Evolutionary conservation across 805 yeast species (phyloP).

Genomic region (Candida koratica): DNA sequence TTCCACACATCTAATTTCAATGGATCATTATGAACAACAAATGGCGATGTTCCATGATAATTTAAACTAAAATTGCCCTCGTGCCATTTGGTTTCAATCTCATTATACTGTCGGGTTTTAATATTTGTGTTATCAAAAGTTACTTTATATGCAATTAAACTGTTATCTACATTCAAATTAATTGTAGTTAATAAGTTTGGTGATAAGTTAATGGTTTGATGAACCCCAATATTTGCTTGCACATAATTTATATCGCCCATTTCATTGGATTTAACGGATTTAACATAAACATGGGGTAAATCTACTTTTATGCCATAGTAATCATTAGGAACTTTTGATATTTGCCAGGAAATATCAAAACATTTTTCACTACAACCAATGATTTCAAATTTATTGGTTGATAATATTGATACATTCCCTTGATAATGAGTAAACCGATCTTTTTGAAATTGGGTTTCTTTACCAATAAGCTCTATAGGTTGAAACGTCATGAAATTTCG

Average conservation of each 20-base stretch:
- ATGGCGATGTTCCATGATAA: constrained; percentile 71
- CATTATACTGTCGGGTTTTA: constrained; percentile 57
- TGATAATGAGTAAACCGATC: background rate
- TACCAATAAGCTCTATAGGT: background rate
- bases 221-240: background rate
- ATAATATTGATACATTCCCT: background rate
- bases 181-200: constrained; percentile 8
- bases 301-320: constrained; percentile 2
- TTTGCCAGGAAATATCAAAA: constrained; percentile 2
- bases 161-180: constrained; percentile 10
- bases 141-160: constrained; percentile 10
- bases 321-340: constrained; percentile 2
- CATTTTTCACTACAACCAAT: constrained; percentile 2
- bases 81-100: constrained; percentile 79
- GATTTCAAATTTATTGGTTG: background rate
- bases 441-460: background rate
- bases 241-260: background rate
- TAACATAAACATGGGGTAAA: constrained; percentile 6
- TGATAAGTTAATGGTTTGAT: background rate
- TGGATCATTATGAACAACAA: constrained; percentile 46
- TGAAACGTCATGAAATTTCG: constrained; percentile 2
- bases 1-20: constrained; percentile 49
- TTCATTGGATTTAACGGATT: background rate
- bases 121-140: background rate
- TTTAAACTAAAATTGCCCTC: constrained; percentile 31